Base-by-base conservation (phyloP, 441 rosid species). In the Gossypium davidsonii region DNA sequence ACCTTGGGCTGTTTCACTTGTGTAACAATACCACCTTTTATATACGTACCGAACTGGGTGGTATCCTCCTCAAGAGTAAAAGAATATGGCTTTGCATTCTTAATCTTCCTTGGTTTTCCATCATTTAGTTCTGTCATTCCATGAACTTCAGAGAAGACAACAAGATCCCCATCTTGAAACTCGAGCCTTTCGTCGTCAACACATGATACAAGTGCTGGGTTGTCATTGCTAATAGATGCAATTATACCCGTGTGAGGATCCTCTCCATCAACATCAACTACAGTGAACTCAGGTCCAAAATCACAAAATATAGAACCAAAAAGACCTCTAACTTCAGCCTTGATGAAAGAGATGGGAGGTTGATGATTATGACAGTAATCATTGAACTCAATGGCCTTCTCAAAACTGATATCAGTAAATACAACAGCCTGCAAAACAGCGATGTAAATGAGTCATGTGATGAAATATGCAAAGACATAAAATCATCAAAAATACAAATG, bases 131-230 rank as follows among this genome's bases (percentile, higher is more conserved):
- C 95, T 31, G 84, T 78, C 98, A 95, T 95, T n/a, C 99, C 99
- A 1, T 87, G 86, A 75, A 95, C 90, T 79, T 93, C 98, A 31
- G 99, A 92, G 85, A 92, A 93, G 69, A 89, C 85, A 48, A 92
- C 98, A 73, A 89, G 81, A 81, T 95, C 92, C 31, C 99, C 99
- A 82, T 91, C 98, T 72, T 95, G 92, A 81, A 95, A 90, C 83
- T 91, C 99, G 28, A 91, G 89, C 84, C 98, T 91, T 83, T 95
- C 99, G 84, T 95, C 99, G 52, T 95, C 99, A 10, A 93, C 99
- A 84, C 97, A 92, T 4, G 96, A 82, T 23, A 95, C 86, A 67
- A 91, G 86, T 0, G 92, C 90, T 70, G 93, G 90, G 76, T 82
- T 87, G 81, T 90, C 99, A 79, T 95, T 93, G 86, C 93, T 88